Evolutionary conservation across 2,329 filamentous ascomycete genomes (phyloP), one percentile per base, ranked within the genome.

Genomic region (Neofusicoccum parvum): DNA sequence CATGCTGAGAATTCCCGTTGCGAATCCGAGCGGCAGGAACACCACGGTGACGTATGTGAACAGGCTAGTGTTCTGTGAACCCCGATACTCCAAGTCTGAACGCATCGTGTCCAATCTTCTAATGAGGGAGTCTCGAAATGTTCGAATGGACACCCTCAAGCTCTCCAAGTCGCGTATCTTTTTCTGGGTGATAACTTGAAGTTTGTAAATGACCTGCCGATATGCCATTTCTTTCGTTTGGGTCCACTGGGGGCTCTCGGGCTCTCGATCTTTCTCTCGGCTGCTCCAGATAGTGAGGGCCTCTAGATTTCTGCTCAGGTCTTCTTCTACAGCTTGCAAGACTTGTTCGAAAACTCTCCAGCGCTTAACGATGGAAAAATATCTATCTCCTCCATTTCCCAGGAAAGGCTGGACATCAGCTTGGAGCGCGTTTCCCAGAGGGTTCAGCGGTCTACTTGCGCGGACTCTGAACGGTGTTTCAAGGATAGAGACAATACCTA

Each of bases 11-110:
- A 77, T 67, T 32, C 72, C 72, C 1, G 72, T 68, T 3, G 72
- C 72, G 17, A 78, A 73, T 7, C 74, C 72, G 0, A 75, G 67
- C 0, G 75, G 75, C 2, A 78, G 67, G 63, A 78, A 78, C 12
- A 78, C 70, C 2, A 75, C 72, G 0, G 75, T 78, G 1, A 76
- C 72, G 50, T 77, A 76, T 0, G 76, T 78, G 62, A 78, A 77
- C 32, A 72, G 69, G 0, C 69, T 69, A 41, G 77, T 72, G 46
- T 76, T 73, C 51, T 75, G 69, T 0, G 71, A 68, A 15, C 70
- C 59, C 10, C 36, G 54, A 11, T 69, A 67, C 17, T 62, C 68
- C 15, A 70, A 59, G 9, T 71, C 69, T 9, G 68, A 64, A 20
- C 69, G 64, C 17, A 69, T 69, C 0, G 70, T 67, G 27, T 69